Base-by-base conservation (phyloP, 257 asterid genomes). In the Rhazya stricta region DNA sequence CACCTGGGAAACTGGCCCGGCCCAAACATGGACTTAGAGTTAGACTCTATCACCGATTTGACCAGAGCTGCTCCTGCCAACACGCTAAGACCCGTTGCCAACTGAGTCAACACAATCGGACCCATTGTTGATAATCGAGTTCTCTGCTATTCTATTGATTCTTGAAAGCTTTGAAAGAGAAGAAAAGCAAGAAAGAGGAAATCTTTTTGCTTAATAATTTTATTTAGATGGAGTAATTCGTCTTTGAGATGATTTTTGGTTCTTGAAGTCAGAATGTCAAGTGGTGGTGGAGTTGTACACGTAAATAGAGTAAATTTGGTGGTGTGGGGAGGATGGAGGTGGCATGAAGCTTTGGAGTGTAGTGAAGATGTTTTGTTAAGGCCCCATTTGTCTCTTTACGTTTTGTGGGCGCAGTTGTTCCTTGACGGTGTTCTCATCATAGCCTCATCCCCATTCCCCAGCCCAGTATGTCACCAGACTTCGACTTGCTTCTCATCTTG, bases 1-100 rank as follows among this genome's bases (percentile, higher is more conserved):
- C 99, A 94, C 45, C 96, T 81, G 42, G 91, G 90, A 16, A 71
- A 82, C 77, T 88, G 89, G 29, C 97, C 96, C 73, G 94, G 82
- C 32, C 98, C 97, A 45, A 72, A 67, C 83, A 78, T 70, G 67
- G 83, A n/a, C 61, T 78, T 82, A 30, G 92, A 79, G 69, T 43
- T 43, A 71, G 92, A 79, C 71, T 94, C 97, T 88, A 87, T 83
- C 88, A 89, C 86, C 9, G 87, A 91, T 75, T 94, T 94, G 48
- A 92, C 89, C 21, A 94, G 25, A 36, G 81, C 94, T 2, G 86
- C 89, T 21, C 89, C 89, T 1, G 87, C 89, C 36, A 86, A 76
- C 0, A 83, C 80, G 72, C 87, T 79, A 39, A 83, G 45, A 11
- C 89, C 87, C 27, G 83, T 80, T 13, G 87, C 84, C 42, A 85